Evolutionary conservation across 768 basidiomycete genomes (phyloP).

Genomic region (Lactarius quietus): DNA sequence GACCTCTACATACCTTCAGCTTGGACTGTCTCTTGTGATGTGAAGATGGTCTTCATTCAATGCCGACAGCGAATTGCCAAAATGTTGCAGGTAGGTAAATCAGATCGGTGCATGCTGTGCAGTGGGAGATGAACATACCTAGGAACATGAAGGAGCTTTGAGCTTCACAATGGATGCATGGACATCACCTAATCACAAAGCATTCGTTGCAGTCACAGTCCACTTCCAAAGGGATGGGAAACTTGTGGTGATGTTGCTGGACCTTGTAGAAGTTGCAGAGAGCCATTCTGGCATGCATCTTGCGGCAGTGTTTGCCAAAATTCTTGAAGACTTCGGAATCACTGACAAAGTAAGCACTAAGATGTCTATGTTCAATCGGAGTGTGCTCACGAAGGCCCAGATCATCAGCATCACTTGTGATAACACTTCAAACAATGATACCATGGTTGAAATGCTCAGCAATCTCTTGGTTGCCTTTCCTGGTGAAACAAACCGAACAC

Average conservation of each 20-base stretch:
- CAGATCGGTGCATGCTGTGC: too few species aligned
- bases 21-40: constrained; percentile 34
- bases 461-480: constrained; percentile 28
- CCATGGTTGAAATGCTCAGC: constrained; percentile 33
- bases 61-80: constrained; percentile 28
- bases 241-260: too few species aligned
- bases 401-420: constrained; percentile 37
- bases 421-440: constrained; percentile 38
- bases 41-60: constrained; percentile 32
- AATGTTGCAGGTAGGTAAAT: constrained; percentile 11
- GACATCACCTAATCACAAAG: too few species aligned
- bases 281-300: too few species aligned
- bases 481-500: constrained; percentile 29
- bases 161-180: too few species aligned
- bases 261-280: too few species aligned
- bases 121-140: too few species aligned
- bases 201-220: too few species aligned
- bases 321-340: constrained; percentile 29
- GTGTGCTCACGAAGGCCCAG: constrained; percentile 9
- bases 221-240: too few species aligned
- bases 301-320: too few species aligned
- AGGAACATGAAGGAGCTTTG: too few species aligned
- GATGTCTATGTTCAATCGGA: neutral
- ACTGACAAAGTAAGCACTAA: constrained; percentile 29
- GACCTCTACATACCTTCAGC: too few species aligned